Percentiles rank a stretch among this genome's conserved stretches.
Conservation (phyloP, 768 basidiomycete species). For the Psilocybe azurescens region DNA sequence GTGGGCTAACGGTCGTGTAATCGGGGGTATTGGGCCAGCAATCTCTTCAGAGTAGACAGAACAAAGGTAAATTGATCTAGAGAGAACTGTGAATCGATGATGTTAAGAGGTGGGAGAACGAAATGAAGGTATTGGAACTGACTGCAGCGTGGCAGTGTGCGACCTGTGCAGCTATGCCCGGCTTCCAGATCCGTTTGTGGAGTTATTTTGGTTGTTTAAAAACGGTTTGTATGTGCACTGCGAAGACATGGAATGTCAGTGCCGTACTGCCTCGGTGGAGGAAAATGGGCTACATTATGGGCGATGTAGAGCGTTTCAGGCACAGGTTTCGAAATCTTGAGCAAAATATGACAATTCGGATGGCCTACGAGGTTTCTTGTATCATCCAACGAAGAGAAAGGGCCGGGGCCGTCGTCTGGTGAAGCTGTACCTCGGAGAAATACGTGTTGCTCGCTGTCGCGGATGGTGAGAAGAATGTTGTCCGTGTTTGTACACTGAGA, state of each 20-base stretch:
- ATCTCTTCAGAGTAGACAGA: neutral
- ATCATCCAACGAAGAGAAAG: neutral
- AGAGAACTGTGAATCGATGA: neutral
- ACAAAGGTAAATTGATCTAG: neutral
- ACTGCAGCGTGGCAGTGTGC: slow-evolving; percentile 1
- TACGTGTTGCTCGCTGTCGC: slow-evolving; percentile 23
- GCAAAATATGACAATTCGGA: neutral
- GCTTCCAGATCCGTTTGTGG: neutral
- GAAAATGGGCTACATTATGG: neutral
- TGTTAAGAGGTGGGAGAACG: neutral
- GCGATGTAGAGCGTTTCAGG: neutral
- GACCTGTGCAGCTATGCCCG: slow-evolving; percentile 2
- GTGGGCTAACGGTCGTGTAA: neutral
- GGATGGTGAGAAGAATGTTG: slow-evolving; percentile 29
- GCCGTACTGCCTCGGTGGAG: neutral
- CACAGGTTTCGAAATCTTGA: neutral
- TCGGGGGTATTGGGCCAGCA: neutral
- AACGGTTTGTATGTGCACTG: neutral
- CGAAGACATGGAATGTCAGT: neutral
- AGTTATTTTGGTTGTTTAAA: neutral
- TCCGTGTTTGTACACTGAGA: slow-evolving; percentile 18
- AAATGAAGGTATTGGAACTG: neutral
- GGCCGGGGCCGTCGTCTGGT: neutral
- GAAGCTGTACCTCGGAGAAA: neutral
- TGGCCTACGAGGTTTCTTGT: neutral